phyloP scores from a whole-genome alignment of 2,329 filamentous ascomycete species.

The Fusarium citri region DNA sequence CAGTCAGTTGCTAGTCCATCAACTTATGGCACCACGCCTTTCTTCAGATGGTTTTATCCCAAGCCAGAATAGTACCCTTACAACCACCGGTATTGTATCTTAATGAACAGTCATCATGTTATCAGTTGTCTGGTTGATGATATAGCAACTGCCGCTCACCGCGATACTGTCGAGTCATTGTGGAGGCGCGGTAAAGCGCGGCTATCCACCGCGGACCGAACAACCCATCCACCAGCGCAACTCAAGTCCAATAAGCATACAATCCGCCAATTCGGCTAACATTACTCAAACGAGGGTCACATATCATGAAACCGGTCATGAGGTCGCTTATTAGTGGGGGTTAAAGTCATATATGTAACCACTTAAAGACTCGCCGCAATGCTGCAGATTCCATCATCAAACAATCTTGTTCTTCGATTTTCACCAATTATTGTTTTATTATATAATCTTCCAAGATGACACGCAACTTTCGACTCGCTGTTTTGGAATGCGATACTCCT shows the following conservation, averaged over 20 bases:
- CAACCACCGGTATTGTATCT: rapidly evolving
- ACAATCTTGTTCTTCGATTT: too few species aligned
- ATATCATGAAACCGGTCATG: constrained; percentile 17
- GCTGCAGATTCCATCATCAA: too few species aligned
- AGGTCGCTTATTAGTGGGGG: constrained; percentile 3
- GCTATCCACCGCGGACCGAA: constrained; percentile 40
- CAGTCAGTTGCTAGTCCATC: neutral
- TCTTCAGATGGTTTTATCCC: neutral
- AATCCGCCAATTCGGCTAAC: constrained; percentile 36
- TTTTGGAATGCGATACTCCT: constrained; percentile 51
- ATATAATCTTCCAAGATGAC: constrained; percentile 26
- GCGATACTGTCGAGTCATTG: constrained; percentile 3
- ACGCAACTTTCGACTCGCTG: constrained; percentile 43
- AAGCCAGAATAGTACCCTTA: neutral
- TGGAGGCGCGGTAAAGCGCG: constrained; percentile 43
- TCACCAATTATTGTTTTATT: too few species aligned
- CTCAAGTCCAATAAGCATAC: constrained; percentile 36
- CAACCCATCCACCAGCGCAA: constrained; percentile 28
- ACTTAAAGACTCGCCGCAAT: neutral
- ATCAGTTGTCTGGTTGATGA: neutral
- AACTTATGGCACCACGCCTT: rapidly evolving
- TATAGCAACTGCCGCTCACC: neutral
- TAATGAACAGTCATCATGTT: rapidly evolving
- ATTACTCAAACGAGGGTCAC: constrained; percentile 14
- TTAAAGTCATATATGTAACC: neutral